Evolutionary conservation across 2,329 filamentous ascomycete genomes (phyloP).

Genomic region (Aspergillaceae sp.): DNA sequence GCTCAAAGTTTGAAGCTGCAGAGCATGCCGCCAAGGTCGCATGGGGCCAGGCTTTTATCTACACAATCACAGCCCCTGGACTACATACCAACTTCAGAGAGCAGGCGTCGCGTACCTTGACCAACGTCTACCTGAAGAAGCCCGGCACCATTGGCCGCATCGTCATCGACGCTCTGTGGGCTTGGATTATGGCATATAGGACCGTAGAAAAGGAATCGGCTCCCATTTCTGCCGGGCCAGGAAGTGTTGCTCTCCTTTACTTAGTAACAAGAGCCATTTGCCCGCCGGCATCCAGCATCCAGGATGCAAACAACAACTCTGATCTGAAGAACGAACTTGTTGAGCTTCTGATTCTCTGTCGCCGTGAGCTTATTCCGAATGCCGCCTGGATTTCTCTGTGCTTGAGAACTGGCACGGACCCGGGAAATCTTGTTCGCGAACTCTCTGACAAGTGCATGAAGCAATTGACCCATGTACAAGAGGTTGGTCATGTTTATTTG

Average conservation of each 20-base stretch:
- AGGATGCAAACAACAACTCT: conserved; percentile 21
- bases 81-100: conserved; percentile 57
- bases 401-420: conserved; percentile 70
- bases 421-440: conserved; percentile 63
- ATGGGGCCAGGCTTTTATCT: conserved; percentile 84
- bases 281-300: conserved; percentile 19
- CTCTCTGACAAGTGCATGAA: conserved; percentile 57
- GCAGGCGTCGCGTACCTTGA: conserved; percentile 54
- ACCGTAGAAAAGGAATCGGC: conserved; percentile 69
- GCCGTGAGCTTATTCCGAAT: conserved; percentile 66
- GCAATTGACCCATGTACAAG: conserved; percentile 53
- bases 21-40: conserved; percentile 47
- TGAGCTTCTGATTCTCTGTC: conserved; percentile 66
- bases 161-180: conserved; percentile 68
- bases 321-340: conserved; percentile 63
- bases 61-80: conserved; percentile 56
- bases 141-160: conserved; percentile 53
- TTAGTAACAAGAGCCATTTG: conserved; percentile 43
- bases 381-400: conserved; percentile 85
- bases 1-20: conserved; percentile 44
- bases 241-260: conserved; percentile 53
- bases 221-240: conserved; percentile 56
- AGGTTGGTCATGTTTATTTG: conserved; percentile 39
- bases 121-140: conserved; percentile 54
- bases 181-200: conserved; percentile 62